Percentiles rank a stretch among this genome's conserved stretches.
These are phyloP conservation scores for Helicostylum pulchrum DNA, from an alignment of 192 early-diverging fungal species.

Conservation along the genomic window DNA sequence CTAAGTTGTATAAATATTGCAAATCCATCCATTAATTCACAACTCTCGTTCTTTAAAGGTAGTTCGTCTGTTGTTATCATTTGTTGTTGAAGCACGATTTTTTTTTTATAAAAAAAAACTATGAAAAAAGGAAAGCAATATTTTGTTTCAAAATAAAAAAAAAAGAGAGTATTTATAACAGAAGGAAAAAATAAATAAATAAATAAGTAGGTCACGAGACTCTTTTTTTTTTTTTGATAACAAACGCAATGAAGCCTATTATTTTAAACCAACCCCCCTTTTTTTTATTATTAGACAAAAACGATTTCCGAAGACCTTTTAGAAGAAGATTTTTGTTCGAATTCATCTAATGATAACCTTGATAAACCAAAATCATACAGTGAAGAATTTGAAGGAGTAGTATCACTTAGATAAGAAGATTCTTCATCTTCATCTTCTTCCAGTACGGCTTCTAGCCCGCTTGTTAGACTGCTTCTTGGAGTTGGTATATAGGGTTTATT, in stretches of 20 bases:
- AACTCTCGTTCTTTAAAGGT: conserved; percentile 21
- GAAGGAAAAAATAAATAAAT: conserved; percentile 2
- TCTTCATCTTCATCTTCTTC: conserved; percentile 25
- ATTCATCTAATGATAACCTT: conserved; percentile 5
- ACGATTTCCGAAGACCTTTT: not conserved
- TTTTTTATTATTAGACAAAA: not conserved
- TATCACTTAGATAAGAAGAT: conserved; percentile 1
- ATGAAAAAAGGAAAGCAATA: not conserved
- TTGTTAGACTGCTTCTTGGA: not conserved
- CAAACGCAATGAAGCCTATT: no score
- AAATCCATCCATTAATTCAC: conserved; percentile 59
- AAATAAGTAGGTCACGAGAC: not conserved
- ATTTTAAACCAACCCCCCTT: no score
- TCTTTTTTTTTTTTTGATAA: no score
- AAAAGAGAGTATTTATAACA: conserved; percentile 1
- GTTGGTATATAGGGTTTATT: not conserved
- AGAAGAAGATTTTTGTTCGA: not conserved
- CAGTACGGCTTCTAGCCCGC: conserved; percentile 9
- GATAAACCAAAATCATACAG: conserved; percentile 1
- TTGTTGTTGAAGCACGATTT: no score
- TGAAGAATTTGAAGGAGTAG: conserved; percentile 1
- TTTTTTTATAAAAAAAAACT: no score
- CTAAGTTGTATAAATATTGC: conserved; percentile 66
- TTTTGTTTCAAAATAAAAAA: not conserved
- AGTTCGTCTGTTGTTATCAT: not conserved